phyloP scores from a whole-genome alignment of 371 early-diverging fungal species.

The Globomyces sp. region DNA sequence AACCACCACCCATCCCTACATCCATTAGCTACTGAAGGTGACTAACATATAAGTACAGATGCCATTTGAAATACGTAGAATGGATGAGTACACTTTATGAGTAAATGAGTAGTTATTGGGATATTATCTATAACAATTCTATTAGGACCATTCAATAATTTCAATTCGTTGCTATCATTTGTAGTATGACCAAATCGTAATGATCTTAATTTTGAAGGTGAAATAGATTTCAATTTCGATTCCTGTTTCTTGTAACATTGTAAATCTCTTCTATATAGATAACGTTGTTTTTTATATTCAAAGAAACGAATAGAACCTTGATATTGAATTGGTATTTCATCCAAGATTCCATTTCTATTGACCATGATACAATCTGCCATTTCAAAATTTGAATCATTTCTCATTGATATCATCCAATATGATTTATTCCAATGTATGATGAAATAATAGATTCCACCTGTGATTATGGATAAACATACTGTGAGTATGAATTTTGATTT shows the following conservation, averaged over 20 bases:
- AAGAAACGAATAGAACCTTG: constrained; percentile 23
- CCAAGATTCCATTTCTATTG: too few relatives aligned
- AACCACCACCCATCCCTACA: constrained; percentile 24
- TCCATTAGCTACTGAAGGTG: too few relatives aligned
- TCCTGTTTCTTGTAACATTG: constrained; percentile 31
- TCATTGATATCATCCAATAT: too few relatives aligned
- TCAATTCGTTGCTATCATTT: constrained; percentile 17
- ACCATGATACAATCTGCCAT: too few relatives aligned
- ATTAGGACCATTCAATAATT: constrained; percentile 35
- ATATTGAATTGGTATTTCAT: too few relatives aligned
- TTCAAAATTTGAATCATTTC: too few relatives aligned
- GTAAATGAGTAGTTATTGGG: constrained; percentile 26
- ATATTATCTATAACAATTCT: constrained; percentile 30
- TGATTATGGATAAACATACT: too few relatives aligned
- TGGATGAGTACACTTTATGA: constrained; percentile 39
- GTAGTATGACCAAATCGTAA: constrained; percentile 30
- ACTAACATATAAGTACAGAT: constrained; percentile 31
- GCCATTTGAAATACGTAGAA: constrained; percentile 40
- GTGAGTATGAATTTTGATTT: too few relatives aligned
- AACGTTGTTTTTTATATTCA: constrained; percentile 39
- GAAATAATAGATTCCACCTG: too few relatives aligned
- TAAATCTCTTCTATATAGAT: constrained; percentile 27
- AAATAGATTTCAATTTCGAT: constrained; percentile 15
- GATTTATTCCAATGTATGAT: too few relatives aligned
- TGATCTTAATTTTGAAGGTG: constrained; percentile 24